Base-by-base conservation (phyloP, 495 filamentous ascomycete species). In the Penicillium pancosmium region DNA sequence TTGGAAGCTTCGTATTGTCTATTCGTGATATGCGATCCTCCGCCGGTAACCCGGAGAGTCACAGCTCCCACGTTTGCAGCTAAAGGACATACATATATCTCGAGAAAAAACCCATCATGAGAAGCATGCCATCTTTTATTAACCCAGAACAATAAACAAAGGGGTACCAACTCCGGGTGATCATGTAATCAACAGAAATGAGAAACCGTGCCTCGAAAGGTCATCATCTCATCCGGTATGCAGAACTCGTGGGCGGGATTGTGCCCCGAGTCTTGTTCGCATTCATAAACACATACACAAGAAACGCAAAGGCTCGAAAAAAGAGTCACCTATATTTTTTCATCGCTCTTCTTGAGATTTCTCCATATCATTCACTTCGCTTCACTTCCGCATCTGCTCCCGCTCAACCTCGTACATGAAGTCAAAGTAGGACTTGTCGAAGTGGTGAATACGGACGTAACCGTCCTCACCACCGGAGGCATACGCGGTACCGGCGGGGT, bases 351-450 rank as follows among this genome's bases (percentile, higher is more conserved):
- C 27, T 31, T 31, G 27, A 31, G 27, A 31, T 31, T 31, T 31
- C 27, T 31, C 27, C 27, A 31, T 4, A 31, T 31, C 27, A 31
- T 31, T 21, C 21, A 40, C 50, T 15, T 12, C 36, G 21, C 49
- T 63, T 73, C 69, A 80, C 68, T 72, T 72, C 62, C 75, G 74
- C 72, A 74, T 48, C 64, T 80, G 78, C 75, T 83, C 81, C 61
- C 92, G 82, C 86, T 99, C 94, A 50, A 98, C 94, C 82, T 99
- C 95, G 73, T 96, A 99, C 82, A 87, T 86, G 78, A 99, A 99
- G 72, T 98, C 94, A 75, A 94, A 99, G 80, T 97, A 99, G 40
- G 87, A 80, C 83, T 94, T 93, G 78, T 99, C 94, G 77, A 99
- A 99, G 73, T 96, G 91, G 77, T 99, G 94, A 47, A 98, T 91